Percentiles rank a stretch among this genome's conserved stretches.
phyloP scores from a whole-genome alignment of 1,284 basidiomycete species.

The Neonothopanus nambi region DNA sequence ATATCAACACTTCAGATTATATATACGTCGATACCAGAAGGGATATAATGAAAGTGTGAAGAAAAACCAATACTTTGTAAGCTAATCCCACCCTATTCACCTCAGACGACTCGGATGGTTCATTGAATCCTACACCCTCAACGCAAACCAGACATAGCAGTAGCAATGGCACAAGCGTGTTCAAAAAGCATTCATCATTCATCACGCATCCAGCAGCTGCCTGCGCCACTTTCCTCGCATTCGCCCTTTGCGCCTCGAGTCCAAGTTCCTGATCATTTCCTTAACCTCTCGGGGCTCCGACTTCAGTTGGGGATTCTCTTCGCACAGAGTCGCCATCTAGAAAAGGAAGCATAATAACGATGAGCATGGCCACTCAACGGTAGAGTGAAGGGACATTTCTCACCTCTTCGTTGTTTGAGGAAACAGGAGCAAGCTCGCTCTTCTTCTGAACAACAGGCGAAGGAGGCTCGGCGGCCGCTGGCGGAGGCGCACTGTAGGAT shows the following conservation, averaged over 20 bases:
- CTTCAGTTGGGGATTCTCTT: too few relatives aligned
- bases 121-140: conserved; percentile 4
- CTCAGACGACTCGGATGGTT: too few relatives aligned
- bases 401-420: not conserved
- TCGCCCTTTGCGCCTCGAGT: conserved; percentile 75
- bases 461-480: too few relatives aligned
- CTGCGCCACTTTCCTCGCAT: conserved; percentile 69
- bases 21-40: too few relatives aligned
- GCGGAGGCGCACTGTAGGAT: too few relatives aligned
- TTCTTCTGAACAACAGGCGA: too few relatives aligned
- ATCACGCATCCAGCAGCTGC: conserved; percentile 41
- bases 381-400: not conserved
- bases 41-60: too few relatives aligned
- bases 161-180: not conserved
- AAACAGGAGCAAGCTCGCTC: not conserved
- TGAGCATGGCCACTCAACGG: too few relatives aligned
- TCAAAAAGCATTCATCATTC: conserved; percentile 19
- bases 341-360: too few relatives aligned
- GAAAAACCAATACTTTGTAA: too few relatives aligned
- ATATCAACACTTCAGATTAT: too few relatives aligned
- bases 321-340: conserved; percentile 66
- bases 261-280: conserved; percentile 77
- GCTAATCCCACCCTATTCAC: too few relatives aligned
- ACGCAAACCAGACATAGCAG: not conserved
- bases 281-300: conserved; percentile 74